Evolutionary conservation across 257 asterid genomes (phyloP).

Genomic region (Jacaranda mimosifolia): DNA sequence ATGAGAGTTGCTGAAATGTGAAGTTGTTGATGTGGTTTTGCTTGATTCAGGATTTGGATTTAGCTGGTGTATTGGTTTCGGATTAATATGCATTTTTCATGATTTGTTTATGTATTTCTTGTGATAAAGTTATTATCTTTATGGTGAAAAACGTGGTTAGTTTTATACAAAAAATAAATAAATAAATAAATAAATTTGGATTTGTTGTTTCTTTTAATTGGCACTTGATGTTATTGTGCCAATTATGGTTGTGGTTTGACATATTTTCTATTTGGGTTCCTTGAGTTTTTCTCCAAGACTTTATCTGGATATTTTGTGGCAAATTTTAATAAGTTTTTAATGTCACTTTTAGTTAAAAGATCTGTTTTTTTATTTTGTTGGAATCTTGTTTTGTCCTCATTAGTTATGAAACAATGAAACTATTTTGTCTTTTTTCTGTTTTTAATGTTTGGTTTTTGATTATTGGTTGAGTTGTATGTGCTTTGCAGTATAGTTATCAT

Average conservation of each 20-base stretch:
- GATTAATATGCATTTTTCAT: constrained; percentile 31
- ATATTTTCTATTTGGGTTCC: background rate
- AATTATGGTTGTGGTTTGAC: constrained; percentile 30
- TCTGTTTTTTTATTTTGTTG: background rate
- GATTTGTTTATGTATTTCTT: constrained; percentile 32
- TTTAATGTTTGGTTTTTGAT: background rate
- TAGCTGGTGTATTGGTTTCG: constrained; percentile 29
- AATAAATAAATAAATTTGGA: too few relatives aligned
- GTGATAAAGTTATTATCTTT: constrained; percentile 36
- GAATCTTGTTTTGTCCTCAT: background rate
- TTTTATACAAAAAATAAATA: background rate
- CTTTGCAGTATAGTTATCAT: constrained; percentile 2
- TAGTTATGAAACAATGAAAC: background rate
- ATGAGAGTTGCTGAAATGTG: constrained; percentile 25
- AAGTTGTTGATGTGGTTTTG: constrained; percentile 31
- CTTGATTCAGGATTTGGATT: constrained; percentile 36
- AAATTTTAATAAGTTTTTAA: background rate
- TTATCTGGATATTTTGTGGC: background rate
- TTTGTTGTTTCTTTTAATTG: constrained; percentile 7
- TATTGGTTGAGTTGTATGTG: background rate
- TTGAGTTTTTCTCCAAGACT: background rate
- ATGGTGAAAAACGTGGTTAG: constrained; percentile 34
- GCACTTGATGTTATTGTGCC: too few relatives aligned
- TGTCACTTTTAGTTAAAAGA: background rate
- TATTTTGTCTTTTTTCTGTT: background rate